phyloP scores from a whole-genome alignment of 2,329 filamentous ascomycete genomes.

The Knoxdaviesia proteae region DNA sequence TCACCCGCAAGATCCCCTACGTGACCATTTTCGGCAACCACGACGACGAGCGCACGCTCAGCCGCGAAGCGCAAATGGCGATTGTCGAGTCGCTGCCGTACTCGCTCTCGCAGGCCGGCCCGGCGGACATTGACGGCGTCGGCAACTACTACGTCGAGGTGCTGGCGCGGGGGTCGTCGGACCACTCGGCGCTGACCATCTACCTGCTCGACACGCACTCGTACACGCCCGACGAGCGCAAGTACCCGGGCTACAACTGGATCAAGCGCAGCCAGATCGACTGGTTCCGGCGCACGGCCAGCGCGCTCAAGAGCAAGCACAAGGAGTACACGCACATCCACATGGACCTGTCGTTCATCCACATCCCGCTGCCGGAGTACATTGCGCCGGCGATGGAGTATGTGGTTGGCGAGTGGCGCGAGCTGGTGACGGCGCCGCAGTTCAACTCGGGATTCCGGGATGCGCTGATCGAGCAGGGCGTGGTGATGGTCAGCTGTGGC shows the following conservation, averaged over 20 bases:
- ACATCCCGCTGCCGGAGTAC: conserved; percentile 90
- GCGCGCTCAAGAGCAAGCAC: conserved; percentile 55
- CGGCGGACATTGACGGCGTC: conserved; percentile 66
- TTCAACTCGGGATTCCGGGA: conserved; percentile 91
- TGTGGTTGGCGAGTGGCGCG: conserved; percentile 46
- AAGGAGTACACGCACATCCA: conserved; percentile 76
- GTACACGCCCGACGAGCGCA: conserved; percentile 74
- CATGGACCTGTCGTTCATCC: conserved; percentile 91
- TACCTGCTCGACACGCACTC: conserved; percentile 88
- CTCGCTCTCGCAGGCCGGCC: conserved; percentile 69
- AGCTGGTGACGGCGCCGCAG: conserved; percentile 66
- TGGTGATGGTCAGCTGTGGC: conserved; percentile 76
- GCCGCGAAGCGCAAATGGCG: conserved; percentile 60
- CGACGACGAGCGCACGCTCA: conserved; percentile 74
- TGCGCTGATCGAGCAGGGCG: conserved; percentile 65
- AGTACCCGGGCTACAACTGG: conserved; percentile 93
- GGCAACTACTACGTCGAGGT: conserved; percentile 93
- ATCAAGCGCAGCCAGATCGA: conserved; percentile 82
- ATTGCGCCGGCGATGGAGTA: conserved; percentile 35
- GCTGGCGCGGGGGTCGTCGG: conserved; percentile 54
- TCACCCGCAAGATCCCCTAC: conserved; percentile 76
- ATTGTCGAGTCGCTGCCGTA: conserved; percentile 74
- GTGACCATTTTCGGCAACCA: conserved; percentile 94
- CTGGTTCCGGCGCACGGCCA: conserved; percentile 73
- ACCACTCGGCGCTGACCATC: conserved; percentile 81